Base-by-base conservation (phyloP, 257 asterid genomes). In the Dorcoceras hygrometricum region DNA sequence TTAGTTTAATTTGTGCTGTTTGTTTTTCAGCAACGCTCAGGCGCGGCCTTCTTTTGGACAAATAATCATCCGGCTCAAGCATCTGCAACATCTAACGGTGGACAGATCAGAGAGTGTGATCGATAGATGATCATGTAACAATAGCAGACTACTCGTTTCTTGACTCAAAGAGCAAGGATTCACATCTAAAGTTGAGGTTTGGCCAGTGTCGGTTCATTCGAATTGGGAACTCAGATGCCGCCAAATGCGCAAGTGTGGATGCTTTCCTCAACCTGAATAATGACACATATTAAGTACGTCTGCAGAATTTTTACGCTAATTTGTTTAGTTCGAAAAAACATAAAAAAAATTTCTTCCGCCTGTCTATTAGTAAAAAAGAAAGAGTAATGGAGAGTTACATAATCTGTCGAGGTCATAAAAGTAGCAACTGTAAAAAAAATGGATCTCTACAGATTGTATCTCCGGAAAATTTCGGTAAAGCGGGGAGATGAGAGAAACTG, bases 41-140 rank as follows among this genome's bases (percentile, higher is more conserved):
- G 84, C 75, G 43, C 95, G 99, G 25, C 99, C 97, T 56, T 84
- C 99, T 54, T 93, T 93, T 86, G 84, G 81, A 18, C 84, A 93
- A 82, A 90, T 93, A 50, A 90, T 93, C 69, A 62, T 84, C 54
- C 91, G 95, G 61, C 95, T 93, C 73, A 93, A 81, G 82, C 32
- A 83, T 73, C 82, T 93, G 75, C 86, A 79, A 71, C 90, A 71
- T 68, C 85, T 92, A 46, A 80, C 62, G 61, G 77, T 79, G 79
- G 82, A 54, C 81, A 79, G 75, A 71, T 56, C 66, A 28, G 83
- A 74, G 58, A 70, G 63, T 66, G 72, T 67, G 70, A 74, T 74
- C 85, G 68, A 73, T 81, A 62, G 65, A 61, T 78, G 69, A 63
- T 76, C 83, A 63, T 64, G 77, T 77, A 63, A 76, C 71, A 66